Evolutionary conservation across 257 asterid species (phyloP).

Genomic region (Orobanche coerulescens): DNA sequence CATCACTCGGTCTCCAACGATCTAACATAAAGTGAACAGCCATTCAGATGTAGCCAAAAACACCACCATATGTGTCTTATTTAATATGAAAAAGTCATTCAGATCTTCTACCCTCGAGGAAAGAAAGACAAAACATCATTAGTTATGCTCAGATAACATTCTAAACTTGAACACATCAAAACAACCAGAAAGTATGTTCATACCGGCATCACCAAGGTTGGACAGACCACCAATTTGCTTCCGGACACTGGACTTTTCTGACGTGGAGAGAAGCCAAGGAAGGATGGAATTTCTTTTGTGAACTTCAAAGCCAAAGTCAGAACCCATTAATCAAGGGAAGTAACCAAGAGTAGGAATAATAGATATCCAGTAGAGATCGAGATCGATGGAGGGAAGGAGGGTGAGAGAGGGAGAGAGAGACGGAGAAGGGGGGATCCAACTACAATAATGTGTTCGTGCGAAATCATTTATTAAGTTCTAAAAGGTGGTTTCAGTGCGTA

Average conservation of each 20-base stretch:
- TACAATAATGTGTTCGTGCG: constrained; percentile 6
- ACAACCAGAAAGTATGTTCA: background rate
- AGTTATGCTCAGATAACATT: background rate
- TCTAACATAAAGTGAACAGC: constrained; percentile 28
- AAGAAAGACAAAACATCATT: background rate
- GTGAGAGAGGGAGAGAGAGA: background rate
- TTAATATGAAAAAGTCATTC: background rate
- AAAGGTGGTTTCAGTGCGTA: constrained; percentile 24
- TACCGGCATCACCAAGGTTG: constrained; percentile 35
- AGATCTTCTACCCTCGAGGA: background rate
- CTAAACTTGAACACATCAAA: background rate
- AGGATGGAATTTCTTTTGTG: constrained; percentile 57
- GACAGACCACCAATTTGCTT: constrained; percentile 22
- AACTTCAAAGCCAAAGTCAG: constrained; percentile 34
- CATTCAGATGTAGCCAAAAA: background rate
- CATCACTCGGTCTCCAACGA: constrained; percentile 23
- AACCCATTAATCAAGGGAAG: constrained; percentile 10
- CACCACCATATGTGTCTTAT: constrained; percentile 3
- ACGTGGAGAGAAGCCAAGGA: constrained; percentile 63
- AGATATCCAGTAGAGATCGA: background rate
- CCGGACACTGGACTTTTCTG: constrained; percentile 33
- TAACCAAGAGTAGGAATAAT: background rate
- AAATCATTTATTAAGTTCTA: background rate
- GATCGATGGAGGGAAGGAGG: too few relatives aligned
- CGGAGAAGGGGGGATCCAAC: too few relatives aligned